These are phyloP conservation scores for Sergeia podlipaevii DNA, from an alignment of 208 protist genomes.

Conservation along the genomic window DNA sequence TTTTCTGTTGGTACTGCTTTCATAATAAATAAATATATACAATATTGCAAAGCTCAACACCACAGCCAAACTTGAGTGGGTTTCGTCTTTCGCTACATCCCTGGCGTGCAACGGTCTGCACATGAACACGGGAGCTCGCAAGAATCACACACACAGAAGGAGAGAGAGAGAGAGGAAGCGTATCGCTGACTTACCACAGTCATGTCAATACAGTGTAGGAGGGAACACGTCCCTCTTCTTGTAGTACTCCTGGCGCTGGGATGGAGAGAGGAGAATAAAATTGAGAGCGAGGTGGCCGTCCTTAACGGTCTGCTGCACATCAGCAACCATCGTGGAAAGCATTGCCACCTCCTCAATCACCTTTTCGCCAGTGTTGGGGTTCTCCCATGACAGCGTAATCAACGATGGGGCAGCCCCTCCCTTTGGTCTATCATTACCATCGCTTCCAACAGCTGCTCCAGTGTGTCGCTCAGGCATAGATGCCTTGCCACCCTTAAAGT, in stretches of 20 bases:
- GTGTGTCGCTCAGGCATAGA: slow-evolving; percentile 5
- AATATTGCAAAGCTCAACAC: no score
- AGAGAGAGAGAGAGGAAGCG: no score
- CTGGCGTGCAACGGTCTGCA: no score
- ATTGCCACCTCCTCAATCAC: slow-evolving; percentile 39
- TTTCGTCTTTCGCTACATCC: no score
- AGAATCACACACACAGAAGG: no score
- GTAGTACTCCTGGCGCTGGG: slow-evolving; percentile 34
- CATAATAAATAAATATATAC: no score
- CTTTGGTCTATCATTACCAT: background rate
- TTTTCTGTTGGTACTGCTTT: no score
- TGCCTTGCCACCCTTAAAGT: slow-evolving; percentile 26
- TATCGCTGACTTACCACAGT: no score
- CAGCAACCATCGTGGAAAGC: slow-evolving; percentile 33
- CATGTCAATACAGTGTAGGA: no score
- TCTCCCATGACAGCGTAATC: background rate
- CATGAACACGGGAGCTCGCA: no score
- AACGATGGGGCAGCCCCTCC: background rate
- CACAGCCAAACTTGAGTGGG: no score
- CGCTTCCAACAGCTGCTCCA: background rate
- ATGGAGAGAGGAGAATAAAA: slow-evolving; percentile 67
- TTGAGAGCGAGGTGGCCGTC: slow-evolving; percentile 36
- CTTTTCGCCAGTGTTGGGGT: slow-evolving; percentile 23
- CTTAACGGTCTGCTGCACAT: slow-evolving; percentile 27
- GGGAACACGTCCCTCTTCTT: slow-evolving; percentile 4